phyloP scores from a whole-genome alignment of 345 rosid genomes.

The Dimocarpus longan region DNA sequence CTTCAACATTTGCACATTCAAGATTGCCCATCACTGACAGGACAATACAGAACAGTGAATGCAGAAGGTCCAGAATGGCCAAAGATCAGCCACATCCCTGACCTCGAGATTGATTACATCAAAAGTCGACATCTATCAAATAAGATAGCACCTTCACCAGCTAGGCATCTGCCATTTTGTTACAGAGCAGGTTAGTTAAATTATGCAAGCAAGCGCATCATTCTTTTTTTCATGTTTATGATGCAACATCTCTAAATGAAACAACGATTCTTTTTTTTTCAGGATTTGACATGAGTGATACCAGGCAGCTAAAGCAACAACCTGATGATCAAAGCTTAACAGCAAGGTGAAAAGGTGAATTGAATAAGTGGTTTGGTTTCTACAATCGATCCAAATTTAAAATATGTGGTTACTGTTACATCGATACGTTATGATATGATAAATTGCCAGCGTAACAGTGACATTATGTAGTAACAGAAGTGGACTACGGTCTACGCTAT shows the following conservation, averaged over 20 bases:
- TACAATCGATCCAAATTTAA: no score
- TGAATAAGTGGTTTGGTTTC: no score
- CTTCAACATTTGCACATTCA: constrained; percentile 29
- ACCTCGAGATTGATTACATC: constrained; percentile 20
- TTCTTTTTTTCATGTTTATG: no score
- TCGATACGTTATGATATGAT: no score
- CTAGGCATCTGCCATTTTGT: neutral
- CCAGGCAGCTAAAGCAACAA: no score
- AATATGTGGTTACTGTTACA: no score
- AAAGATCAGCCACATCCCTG: constrained; percentile 23
- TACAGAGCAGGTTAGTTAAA: neutral
- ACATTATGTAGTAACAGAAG: no score
- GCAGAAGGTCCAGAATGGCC: constrained; percentile 25
- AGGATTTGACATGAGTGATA: neutral
- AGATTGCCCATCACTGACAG: constrained; percentile 12
- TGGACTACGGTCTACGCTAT: no score
- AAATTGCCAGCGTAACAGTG: no score
- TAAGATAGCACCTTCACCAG: neutral
- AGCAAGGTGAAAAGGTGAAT: no score
- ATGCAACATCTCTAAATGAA: neutral
- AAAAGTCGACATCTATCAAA: neutral
- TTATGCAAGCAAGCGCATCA: no score
- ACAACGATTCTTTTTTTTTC: neutral
- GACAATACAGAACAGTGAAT: constrained; percentile 7
- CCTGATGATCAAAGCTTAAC: neutral